Evolutionary conservation across 2,329 filamentous ascomycete species (phyloP), one percentile per base, ranked within the genome.

Genomic region (Botryotinia calthae): DNA sequence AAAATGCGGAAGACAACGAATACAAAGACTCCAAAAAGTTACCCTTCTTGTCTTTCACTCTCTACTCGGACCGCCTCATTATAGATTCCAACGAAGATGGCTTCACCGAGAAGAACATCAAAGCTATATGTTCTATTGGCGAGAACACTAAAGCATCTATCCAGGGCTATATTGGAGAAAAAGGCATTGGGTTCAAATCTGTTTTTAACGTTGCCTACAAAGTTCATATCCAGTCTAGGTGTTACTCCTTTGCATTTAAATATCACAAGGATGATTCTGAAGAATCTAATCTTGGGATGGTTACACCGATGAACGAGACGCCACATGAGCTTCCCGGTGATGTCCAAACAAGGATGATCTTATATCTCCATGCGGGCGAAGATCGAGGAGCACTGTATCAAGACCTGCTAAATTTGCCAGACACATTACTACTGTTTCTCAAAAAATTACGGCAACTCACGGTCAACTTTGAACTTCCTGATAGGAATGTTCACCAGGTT

Each of bases 401-500:
- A 3, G 48, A 54, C 0, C n/a, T 54, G 25, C 12, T n/a, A 1
- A 16, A 54, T 7, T n/a, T 54, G 48, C 48, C 48, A 54, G 12
- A 54, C 48, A 54, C 48, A 2, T 5, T 54, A 7, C 5, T 54
- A n/a, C 48, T 54, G 2, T 54, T 54, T 54, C 48, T 54, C 48
- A n/a, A 54, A n/a, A 54, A n/a, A 3, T 22, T 54, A 54, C 48
- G 5, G 48, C 48, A 3, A n/a, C 12, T 54, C 5, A 54, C 48
- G n/a, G 48, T 54, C 1, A n/a, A 7, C n/a, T n/a, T 54, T 54
- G 12, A 54, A 54, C 25, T 54, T 54, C 48, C 2, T n/a, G 48
- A n/a, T 14, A n/a, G 12, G 25, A 4, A 7, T 16, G 2, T 54
- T 3, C 48, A n/a, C 2, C n/a, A 54, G 25, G 1, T n/a, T 0